Evolutionary conservation across 768 basidiomycete genomes (phyloP).

Genomic region (Boletus rubroflammeus): DNA sequence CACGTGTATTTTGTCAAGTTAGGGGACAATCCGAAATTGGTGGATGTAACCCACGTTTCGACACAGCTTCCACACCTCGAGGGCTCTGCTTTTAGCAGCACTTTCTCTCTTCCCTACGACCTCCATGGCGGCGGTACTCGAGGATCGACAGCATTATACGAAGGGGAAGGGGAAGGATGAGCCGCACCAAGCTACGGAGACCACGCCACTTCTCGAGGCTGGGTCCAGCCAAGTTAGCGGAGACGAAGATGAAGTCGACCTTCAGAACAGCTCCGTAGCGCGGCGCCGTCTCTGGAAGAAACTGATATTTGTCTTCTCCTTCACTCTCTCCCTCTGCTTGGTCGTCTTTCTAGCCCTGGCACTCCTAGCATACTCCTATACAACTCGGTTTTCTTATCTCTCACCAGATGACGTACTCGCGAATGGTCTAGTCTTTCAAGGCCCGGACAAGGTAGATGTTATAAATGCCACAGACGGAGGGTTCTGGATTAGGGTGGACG

Average conservation of each 20-base stretch:
- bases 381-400: constrained; percentile 48
- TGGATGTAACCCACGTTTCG: constrained; percentile 17
- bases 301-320: constrained; percentile 50
- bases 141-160: constrained; percentile 6
- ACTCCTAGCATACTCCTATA: constrained; percentile 65
- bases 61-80: background rate
- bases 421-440: constrained; percentile 50
- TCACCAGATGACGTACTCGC: constrained; percentile 58
- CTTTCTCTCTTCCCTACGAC: constrained; percentile 8
- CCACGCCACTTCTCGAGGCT: constrained; percentile 29
- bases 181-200: constrained; percentile 25
- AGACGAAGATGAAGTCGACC: constrained; percentile 22
- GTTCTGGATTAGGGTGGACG: constrained; percentile 57
- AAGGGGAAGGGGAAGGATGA: constrained; percentile 30
- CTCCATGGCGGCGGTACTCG: constrained; percentile 21
- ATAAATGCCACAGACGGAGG: constrained; percentile 60
- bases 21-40: constrained; percentile 9
- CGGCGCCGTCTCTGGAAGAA: constrained; percentile 32
- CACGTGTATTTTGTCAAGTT: background rate
- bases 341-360: constrained; percentile 41
- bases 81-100: background rate
- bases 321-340: constrained; percentile 50
- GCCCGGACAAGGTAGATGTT: constrained; percentile 60
- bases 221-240: constrained; percentile 18
- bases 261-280: constrained; percentile 18